Conservation (phyloP, 2,329 filamentous ascomycete genomes). For the Thielaviopsis musarum region DNA sequence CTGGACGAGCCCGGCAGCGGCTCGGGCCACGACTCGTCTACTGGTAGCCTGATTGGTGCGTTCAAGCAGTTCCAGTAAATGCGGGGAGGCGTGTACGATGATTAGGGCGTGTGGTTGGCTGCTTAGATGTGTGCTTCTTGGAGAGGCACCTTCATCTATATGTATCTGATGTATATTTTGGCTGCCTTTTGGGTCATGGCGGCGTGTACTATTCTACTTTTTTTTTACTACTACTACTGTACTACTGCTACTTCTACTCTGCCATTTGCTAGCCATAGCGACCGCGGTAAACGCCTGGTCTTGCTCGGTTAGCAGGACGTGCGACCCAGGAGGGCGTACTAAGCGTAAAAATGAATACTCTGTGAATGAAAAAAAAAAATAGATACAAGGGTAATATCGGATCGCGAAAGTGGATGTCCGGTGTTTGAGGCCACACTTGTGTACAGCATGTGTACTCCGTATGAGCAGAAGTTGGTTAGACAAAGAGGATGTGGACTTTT, state of each 20-base stretch:
- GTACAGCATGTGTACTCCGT: neutral
- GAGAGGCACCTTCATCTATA: neutral
- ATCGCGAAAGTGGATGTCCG: neutral
- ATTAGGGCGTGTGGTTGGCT: neutral
- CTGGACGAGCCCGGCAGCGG: constrained; percentile 62
- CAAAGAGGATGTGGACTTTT: neutral
- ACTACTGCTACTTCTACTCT: too few relatives aligned
- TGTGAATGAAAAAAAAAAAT: neutral
- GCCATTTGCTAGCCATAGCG: too few relatives aligned
- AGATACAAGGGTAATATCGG: neutral
- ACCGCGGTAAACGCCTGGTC: too few relatives aligned
- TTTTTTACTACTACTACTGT: neutral
- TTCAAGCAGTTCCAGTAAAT: constrained; percentile 62
- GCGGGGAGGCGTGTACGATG: neutral
- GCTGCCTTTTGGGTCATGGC: neutral
- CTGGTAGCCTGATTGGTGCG: constrained; percentile 72
- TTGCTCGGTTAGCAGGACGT: too few relatives aligned
- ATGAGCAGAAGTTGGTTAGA: neutral
- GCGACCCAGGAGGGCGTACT: neutral
- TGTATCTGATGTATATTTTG: neutral
- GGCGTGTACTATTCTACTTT: neutral
- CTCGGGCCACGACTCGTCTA: constrained; percentile 67
- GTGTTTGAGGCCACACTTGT: neutral
- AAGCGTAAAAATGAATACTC: neutral
- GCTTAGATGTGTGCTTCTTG: too few relatives aligned